Evolutionary conservation across 225 moss, liverwort and hornwort species (phyloP), one percentile per base, ranked within the genome.

Genomic region (Pleurozium schreberi): DNA sequence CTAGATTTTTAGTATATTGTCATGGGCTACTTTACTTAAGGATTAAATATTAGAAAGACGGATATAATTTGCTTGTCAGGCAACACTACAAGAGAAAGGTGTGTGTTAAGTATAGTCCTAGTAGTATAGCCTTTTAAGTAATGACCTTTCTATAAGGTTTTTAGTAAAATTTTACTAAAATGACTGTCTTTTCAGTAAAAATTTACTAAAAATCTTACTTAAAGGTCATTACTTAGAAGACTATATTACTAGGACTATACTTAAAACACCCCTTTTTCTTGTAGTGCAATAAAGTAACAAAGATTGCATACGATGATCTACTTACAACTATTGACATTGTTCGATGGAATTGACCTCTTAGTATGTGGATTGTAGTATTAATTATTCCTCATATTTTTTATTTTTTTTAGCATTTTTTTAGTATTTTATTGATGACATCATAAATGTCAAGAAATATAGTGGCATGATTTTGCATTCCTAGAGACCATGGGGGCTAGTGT

Each of bases 241-340:
- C n/a, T n/a, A n/a, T n/a, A n/a, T n/a, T n/a, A n/a, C n/a, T n/a
- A n/a, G n/a, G n/a, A n/a, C n/a, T n/a, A n/a, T n/a, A n/a, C n/a
- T n/a, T n/a, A n/a, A n/a, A n/a, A n/a, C n/a, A n/a, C n/a, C n/a
- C n/a, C n/a, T n/a, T n/a, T n/a, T n/a, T n/a, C n/a, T 43, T 73
- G 45, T 1, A 0, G 0, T 2, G 6, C 3, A 9, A 73, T 45
- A 31, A 75, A 47, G 5, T 3, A 14, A 5, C 4, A 3, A 8
- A 33, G 6, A 20, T 20, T 50, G 49, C 5, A 33, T 49, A 33
- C 2, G 52, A 52, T 34, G 8, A 34, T 74, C 10, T 74, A 31
- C 2, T 47, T 47, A 47, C 49, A 49, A 75, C 4, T 30, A 30
- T 21, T 33, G 4, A 31, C 2, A 11, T 1, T 42, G 26, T 43